Evolutionary conservation across 192 early-diverging fungal genomes (phyloP).

Genomic region (Coemansia guatemalensis): DNA sequence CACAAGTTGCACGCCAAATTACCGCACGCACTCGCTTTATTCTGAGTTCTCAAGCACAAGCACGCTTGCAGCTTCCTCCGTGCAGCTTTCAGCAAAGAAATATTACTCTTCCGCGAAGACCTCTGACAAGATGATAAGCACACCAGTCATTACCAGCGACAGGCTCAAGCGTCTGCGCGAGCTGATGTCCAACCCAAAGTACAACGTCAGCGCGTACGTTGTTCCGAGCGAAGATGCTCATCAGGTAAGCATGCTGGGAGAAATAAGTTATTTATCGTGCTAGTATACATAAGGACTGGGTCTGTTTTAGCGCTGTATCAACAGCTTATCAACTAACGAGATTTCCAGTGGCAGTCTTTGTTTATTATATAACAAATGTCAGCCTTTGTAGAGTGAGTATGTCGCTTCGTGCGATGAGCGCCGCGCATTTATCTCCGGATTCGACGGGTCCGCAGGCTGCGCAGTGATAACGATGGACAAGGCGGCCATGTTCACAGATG

Average conservation of each 20-base stretch:
- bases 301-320: too few relatives aligned
- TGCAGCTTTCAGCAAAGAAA: not conserved
- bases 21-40: slow-evolving; percentile 6
- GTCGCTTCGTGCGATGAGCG: slow-evolving; percentile 87
- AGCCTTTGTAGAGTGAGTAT: slow-evolving; percentile 79
- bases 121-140: slow-evolving; percentile 22
- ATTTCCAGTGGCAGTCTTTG: not conserved
- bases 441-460: slow-evolving; percentile 96
- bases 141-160: slow-evolving; percentile 52
- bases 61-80: slow-evolving; percentile 13
- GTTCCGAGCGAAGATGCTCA: slow-evolving; percentile 97
- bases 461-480: slow-evolving; percentile 79
- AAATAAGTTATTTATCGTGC: too few relatives aligned
- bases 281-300: too few relatives aligned
- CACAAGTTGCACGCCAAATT: slow-evolving; percentile 21
- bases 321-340: too few relatives aligned
- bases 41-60: slow-evolving; percentile 10
- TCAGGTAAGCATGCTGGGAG: slow-evolving; percentile 58
- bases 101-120: not conserved
- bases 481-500: slow-evolving; percentile 95
- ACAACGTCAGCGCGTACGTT: slow-evolving; percentile 67
- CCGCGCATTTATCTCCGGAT: slow-evolving; percentile 89
- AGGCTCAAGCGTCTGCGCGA: slow-evolving; percentile 61
- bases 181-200: slow-evolving; percentile 56
- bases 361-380: not conserved